Evolutionary conservation across 441 rosid species (phyloP).

Genomic region (Gossypium armourianum): DNA sequence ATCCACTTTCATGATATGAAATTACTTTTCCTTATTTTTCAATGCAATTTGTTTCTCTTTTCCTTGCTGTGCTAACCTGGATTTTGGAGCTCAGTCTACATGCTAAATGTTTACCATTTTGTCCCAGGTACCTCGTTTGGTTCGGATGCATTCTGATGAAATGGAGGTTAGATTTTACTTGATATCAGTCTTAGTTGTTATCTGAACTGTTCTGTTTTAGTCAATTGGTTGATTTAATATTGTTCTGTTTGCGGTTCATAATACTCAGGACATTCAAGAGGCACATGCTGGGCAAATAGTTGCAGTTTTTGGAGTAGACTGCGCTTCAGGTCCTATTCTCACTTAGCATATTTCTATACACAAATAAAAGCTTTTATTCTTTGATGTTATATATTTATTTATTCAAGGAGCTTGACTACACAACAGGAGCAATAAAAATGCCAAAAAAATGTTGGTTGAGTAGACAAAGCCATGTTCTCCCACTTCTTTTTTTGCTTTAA

Average conservation of each 20-base stretch:
- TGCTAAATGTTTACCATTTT: constrained; percentile 20
- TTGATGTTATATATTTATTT: neutral
- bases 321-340: constrained; percentile 69
- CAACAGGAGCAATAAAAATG: neutral
- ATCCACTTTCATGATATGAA: neutral
- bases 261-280: constrained; percentile 79
- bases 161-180: constrained; percentile 57
- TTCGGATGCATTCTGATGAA: constrained; percentile 91
- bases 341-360: neutral
- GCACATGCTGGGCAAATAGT: constrained; percentile 97
- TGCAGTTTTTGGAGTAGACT: constrained; percentile 93
- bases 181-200: neutral
- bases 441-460: neutral
- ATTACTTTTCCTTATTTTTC: neutral
- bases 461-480: neutral
- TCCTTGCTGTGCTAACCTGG: constrained; percentile 5
- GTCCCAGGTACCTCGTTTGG: constrained; percentile 79
- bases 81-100: neutral
- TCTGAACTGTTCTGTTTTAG: neutral
- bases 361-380: neutral
- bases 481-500: neutral
- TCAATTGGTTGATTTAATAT: neutral
- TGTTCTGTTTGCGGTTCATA: constrained; percentile 12
- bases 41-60: neutral
- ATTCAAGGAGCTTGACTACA: neutral